Conservation (phyloP, 208 protist species). For the Porcisia deanei region DNA sequence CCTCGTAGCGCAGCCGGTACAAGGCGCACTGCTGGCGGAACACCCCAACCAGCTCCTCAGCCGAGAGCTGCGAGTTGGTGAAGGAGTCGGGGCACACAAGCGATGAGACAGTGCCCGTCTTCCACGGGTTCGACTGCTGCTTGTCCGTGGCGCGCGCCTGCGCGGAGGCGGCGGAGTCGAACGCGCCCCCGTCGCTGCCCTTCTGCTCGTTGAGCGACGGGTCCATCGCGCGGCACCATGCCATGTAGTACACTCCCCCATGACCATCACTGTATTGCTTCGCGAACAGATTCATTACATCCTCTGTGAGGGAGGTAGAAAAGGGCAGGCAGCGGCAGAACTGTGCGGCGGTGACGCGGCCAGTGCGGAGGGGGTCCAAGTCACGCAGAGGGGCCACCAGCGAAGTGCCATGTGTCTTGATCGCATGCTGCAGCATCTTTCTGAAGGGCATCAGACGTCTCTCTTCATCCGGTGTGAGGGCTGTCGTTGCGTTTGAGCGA, state of each 20-base stretch:
- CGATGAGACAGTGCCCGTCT: conserved; percentile 14
- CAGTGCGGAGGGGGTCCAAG: conserved; percentile 73
- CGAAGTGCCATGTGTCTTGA: conserved; percentile 50
- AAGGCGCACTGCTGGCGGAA: conserved; percentile 71
- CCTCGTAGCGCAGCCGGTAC: conserved; percentile 80
- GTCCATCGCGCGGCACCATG: conserved; percentile 78
- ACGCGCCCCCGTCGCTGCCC: background rate
- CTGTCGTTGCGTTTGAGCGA: conserved; percentile 12
- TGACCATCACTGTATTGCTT: conserved; percentile 77
- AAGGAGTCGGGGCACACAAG: conserved; percentile 20
- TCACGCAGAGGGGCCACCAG: conserved; percentile 71
- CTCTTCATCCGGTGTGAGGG: conserved; percentile 59
- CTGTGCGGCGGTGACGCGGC: conserved; percentile 64
- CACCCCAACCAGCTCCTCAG: conserved; percentile 53
- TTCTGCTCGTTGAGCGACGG: conserved; percentile 13
- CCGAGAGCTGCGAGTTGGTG: conserved; percentile 39
- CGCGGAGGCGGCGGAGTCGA: background rate
- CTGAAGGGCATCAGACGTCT: conserved; percentile 30
- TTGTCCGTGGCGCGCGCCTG: conserved; percentile 2
- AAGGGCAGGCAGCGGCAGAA: conserved; percentile 78
- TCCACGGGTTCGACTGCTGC: conserved; percentile 15
- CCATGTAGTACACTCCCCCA: conserved; percentile 73
- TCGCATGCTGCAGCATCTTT: conserved; percentile 43
- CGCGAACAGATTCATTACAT: conserved; percentile 47
- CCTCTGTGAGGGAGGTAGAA: conserved; percentile 13